These are phyloP conservation scores for Myriosclerotinia duriaeana DNA, from an alignment of 2,329 filamentous ascomycete species.

Conservation along the genomic window DNA sequence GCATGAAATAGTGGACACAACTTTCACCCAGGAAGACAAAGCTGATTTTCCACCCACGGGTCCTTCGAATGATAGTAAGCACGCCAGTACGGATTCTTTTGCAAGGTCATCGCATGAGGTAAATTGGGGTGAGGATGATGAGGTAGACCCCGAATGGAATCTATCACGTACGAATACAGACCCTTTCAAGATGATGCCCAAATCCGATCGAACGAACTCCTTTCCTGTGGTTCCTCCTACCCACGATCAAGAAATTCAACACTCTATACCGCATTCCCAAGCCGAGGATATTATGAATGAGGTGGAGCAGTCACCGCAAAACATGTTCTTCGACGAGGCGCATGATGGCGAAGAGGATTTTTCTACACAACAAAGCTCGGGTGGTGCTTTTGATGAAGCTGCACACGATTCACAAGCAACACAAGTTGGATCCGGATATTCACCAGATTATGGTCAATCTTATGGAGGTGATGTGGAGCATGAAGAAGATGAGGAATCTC, in stretches of 20 bases:
- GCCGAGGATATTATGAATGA: slow-evolving; percentile 55
- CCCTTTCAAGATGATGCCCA: slow-evolving; percentile 59
- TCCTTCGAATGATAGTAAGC: slow-evolving; percentile 48
- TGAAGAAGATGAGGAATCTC: slow-evolving; percentile 48
- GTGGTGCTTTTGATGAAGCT: slow-evolving; percentile 34
- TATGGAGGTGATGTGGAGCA: slow-evolving; percentile 37
- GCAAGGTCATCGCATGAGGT: slow-evolving; percentile 62
- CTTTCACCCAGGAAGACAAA: slow-evolving; percentile 27
- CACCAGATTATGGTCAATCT: slow-evolving; percentile 29
- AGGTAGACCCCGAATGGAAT: slow-evolving; percentile 54
- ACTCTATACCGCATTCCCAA: slow-evolving; percentile 50
- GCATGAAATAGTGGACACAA: slow-evolving; percentile 27
- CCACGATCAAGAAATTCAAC: slow-evolving; percentile 37
- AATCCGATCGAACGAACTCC: slow-evolving; percentile 60
- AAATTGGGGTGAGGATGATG: slow-evolving; percentile 58
- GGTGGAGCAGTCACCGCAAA: slow-evolving; percentile 45
- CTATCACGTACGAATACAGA: slow-evolving; percentile 54
- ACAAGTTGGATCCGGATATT: slow-evolving; percentile 8
- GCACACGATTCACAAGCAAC: slow-evolving; percentile 11
- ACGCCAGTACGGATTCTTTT: slow-evolving; percentile 62
- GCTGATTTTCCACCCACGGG: slow-evolving; percentile 33
- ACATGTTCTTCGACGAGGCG: slow-evolving; percentile 42
- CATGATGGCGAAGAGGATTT: slow-evolving; percentile 49
- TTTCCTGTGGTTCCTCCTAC: slow-evolving; percentile 57
- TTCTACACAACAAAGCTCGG: slow-evolving; percentile 44